A percentile compares a stretch with the other conserved stretches of the same genome.
phyloP scores from a whole-genome alignment of 371 early-diverging fungal species.

The Mitosporidium daphniae region DNA sequence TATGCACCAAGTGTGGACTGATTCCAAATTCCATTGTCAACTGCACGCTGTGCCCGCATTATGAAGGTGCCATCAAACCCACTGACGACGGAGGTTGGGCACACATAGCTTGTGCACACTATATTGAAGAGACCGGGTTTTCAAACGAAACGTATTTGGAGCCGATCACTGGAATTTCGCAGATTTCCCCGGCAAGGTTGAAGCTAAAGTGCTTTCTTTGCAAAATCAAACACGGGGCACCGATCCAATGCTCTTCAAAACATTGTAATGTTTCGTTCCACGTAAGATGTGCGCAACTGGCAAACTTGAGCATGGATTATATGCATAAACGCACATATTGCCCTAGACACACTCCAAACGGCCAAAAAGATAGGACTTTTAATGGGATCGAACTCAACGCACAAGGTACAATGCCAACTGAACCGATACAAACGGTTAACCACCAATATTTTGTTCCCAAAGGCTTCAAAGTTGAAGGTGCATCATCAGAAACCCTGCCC shows the following conservation, averaged over 20 bases:
- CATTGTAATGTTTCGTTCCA: slow-evolving; percentile 64
- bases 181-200: slow-evolving; percentile 53
- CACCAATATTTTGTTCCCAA: too few species aligned
- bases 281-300: slow-evolving; percentile 54
- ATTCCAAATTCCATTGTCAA: slow-evolving; percentile 34
- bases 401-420: too few species aligned
- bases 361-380: background rate
- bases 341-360: slow-evolving; percentile 30
- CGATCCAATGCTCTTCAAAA: slow-evolving; percentile 60
- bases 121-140: slow-evolving; percentile 68
- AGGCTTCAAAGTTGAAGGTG: too few species aligned
- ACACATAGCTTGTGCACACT: slow-evolving; percentile 64
- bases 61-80: slow-evolving; percentile 82
- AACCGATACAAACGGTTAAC: too few species aligned
- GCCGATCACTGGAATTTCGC: slow-evolving; percentile 54
- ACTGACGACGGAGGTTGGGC: slow-evolving; percentile 66
- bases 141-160: slow-evolving; percentile 75
- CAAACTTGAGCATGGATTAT: slow-evolving; percentile 34
- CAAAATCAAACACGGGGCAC: slow-evolving; percentile 36
- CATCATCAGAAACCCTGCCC: too few species aligned
- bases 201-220: slow-evolving; percentile 50
- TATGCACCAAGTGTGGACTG: slow-evolving; percentile 77
- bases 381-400: too few species aligned
- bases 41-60: slow-evolving; percentile 65
- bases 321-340: slow-evolving; percentile 23